Evolutionary conservation across 1,284 basidiomycete genomes (phyloP).

Genomic region (Hortiboletus rubellus): DNA sequence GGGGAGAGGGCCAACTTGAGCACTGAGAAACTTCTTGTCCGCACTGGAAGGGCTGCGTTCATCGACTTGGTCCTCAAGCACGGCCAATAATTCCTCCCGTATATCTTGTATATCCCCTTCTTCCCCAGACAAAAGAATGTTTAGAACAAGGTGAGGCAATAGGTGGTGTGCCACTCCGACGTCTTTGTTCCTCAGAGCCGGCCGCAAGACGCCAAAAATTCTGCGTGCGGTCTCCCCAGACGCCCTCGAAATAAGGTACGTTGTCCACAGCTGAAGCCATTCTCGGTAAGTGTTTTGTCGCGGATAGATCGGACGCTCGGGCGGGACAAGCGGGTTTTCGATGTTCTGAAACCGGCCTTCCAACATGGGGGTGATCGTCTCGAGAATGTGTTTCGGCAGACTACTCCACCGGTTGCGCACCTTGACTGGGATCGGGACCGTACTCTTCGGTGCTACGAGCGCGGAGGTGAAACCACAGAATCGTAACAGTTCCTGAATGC

Average conservation of each 20-base stretch:
- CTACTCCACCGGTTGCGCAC: conserved; percentile 75
- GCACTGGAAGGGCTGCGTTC: conserved; percentile 54
- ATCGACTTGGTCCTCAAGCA: conserved; percentile 87
- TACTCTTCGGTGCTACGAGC: conserved; percentile 53
- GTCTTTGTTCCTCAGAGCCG: conserved; percentile 84
- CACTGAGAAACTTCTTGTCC: conserved; percentile 83
- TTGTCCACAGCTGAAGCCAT: conserved; percentile 93
- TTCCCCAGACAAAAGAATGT: conserved; percentile 79
- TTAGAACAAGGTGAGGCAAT: conserved; percentile 90
- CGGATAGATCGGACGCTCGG: conserved; percentile 77
- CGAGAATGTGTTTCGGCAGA: conserved; percentile 82
- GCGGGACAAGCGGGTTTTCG: conserved; percentile 38
- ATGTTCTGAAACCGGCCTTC: conserved; percentile 66
- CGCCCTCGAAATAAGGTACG: conserved; percentile 74
- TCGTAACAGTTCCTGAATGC: conserved; percentile 89
- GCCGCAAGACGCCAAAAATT: conserved; percentile 82
- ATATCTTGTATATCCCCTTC: conserved; percentile 66
- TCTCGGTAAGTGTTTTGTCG: conserved; percentile 84
- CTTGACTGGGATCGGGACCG: conserved; percentile 59
- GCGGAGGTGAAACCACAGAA: conserved; percentile 86
- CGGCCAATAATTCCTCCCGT: conserved; percentile 74
- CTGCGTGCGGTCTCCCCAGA: conserved; percentile 57
- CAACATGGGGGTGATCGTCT: conserved; percentile 88
- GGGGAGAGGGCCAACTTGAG: conserved; percentile 63
- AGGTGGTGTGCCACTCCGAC: conserved; percentile 89